Evolutionary conservation across 129 eudicot genomes (phyloP), one percentile per base, ranked within the genome.

Genomic region (Tagetes erecta): DNA sequence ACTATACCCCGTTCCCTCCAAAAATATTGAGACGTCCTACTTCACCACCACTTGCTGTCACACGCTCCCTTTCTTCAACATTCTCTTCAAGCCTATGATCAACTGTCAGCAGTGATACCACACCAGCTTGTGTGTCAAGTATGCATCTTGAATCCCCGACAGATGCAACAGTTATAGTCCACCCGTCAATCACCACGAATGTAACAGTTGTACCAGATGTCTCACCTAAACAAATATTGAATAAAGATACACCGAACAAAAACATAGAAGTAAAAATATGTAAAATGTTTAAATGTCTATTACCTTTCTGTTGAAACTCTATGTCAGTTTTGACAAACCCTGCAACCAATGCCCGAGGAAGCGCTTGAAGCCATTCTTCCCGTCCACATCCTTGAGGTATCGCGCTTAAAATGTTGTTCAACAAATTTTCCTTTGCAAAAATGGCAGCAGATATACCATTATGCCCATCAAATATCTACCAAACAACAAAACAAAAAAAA

Each of bases 141-240:
- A 95, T 91, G 89, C 99, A 91, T 47, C 99, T 78, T 55, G 99
- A 95, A 87, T 95, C 99, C 47, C 97, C 99, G 30, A 95, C 99
- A 44, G 99, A 95, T 40, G 97, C 99, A 82, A 95, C 99, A 64
- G 97, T 95, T 55, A 95, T 87, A 5, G 99, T 95, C 99, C 99
- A 95, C 36, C 97, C 99, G 66, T 95, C 99, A 76, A 95, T 85
- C 68, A 95, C 97, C 5, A 95, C 99, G 39, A 95, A 91, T 8
- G 99, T 95, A 50, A 87, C 97, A 0, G 97, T 95, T 27, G 99
- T 95, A 62, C 99, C 97, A 71, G 99, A 95, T 34, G 90, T 87
- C 86, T 95, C 97, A 38, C 99, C 99, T 95, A 80, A 5, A 10
- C 70, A 80, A 35, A 14, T 34, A 60, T 36, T 35, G 2, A 35